Conservation (phyloP, 2,329 filamentous ascomycete genomes). For the Calonectria fujianensis region DNA sequence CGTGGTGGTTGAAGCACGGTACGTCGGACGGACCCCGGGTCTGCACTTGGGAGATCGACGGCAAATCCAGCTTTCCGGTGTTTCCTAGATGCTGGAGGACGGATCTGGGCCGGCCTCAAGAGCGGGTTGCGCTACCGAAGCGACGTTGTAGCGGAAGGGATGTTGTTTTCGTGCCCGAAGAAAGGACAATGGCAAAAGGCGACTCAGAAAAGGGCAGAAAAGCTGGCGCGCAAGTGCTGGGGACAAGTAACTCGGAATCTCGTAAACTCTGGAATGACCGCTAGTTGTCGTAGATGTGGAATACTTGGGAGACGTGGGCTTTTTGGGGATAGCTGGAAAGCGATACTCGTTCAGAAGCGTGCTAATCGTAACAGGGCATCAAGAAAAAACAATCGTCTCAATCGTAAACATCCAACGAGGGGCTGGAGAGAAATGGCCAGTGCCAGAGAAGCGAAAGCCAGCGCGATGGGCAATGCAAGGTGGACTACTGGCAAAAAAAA, state of each 20-base stretch:
- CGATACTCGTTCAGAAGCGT: conserved; percentile 48
- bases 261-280: conserved; percentile 27
- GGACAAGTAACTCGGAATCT: conserved; percentile 26
- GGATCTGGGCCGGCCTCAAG: conserved; percentile 35
- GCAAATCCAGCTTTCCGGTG: conserved; percentile 96
- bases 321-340: conserved; percentile 33
- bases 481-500: conserved; percentile 26
- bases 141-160: conserved; percentile 19
- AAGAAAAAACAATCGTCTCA: conserved; percentile 52
- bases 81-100: conserved; percentile 56
- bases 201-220: conserved; percentile 12
- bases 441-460: conserved; percentile 31
- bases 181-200: conserved; percentile 17
- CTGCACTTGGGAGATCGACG: conserved; percentile 89
- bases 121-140: conserved; percentile 29
- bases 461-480: conserved; percentile 15
- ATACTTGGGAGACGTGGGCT: conserved; percentile 15
- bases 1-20: conserved; percentile 80
- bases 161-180: conserved; percentile 24
- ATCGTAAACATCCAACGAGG: conserved; percentile 49
- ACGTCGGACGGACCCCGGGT: conserved; percentile 85
- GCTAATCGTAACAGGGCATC: conserved; percentile 57
- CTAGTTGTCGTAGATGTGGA: conserved; percentile 25
- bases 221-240: conserved; percentile 14
- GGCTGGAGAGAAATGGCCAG: conserved; percentile 17